Base-by-base conservation (phyloP, 257 asterid genomes). In the Paulownia fortunei region DNA sequence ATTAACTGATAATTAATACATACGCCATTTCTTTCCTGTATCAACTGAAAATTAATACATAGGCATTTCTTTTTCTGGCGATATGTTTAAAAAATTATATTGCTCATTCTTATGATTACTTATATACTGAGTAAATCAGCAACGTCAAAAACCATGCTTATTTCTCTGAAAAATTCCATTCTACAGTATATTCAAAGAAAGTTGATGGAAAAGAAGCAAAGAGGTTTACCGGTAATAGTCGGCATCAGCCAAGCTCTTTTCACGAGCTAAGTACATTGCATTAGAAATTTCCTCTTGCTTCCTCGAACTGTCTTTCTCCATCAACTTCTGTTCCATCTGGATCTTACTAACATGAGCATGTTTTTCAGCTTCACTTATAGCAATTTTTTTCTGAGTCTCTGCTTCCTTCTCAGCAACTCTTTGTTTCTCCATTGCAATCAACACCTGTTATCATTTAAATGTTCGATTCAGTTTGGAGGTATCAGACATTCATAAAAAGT, bases 361-460 rank as follows among this genome's bases (percentile, higher is more conserved):
- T 73, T 92, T 92, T 83, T 96, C 97, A 18, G 99, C 99, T 87
- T 96, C 99, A 80, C 97, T 93, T 51, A 96, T 83, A 39, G 99
- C 99, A 60, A 96, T 92, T 82, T 93, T 96, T 83, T 92, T 90
- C 79, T 87, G 87, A 0, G 98, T 96, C 85, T 96, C 99, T 36
- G 99, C 99, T 88, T 93, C 99, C 88, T 96, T 96, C 90, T 96
- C 98, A 26, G 97, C 37, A 82, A 96, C 99, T 85, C 85, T 88
- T 82, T 96, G 99, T 73, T 66, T 93, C 91, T 96, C 99, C 51
- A 90, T 81, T 8, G 99, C 96, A 85, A 96, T 96, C 90, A 96
- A 85, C 42, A 90, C 99, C 99, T 96, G 82, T 68, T 46, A 65
- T 23, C 67, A 58, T 10, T 74, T 11, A 47, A 49, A 30, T 32